Percentiles rank a stretch among this genome's conserved stretches.
These are phyloP conservation scores for Cryptococcus jaspeensis DNA, from an alignment of 1,284 basidiomycete genomes.

Conservation along the genomic window DNA sequence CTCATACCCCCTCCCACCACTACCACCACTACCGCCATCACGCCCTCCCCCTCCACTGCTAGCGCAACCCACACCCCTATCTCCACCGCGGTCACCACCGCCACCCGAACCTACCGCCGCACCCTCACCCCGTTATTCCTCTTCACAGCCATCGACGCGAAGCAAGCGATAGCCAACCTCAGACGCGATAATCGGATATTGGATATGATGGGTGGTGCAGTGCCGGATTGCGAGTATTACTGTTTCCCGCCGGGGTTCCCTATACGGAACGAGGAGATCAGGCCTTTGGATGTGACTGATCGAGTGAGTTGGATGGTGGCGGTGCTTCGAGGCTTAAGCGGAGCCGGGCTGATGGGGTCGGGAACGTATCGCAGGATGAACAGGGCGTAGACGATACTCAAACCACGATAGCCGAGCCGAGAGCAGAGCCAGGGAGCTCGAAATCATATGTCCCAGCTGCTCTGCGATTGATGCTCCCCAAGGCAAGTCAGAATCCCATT, in stretches of 20 bases:
- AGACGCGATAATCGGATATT: constrained; percentile 16
- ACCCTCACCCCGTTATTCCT: constrained; percentile 1
- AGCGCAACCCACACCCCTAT: constrained; percentile 18
- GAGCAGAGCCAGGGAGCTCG: too few relatives aligned
- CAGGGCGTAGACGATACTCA: too few relatives aligned
- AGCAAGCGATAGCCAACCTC: constrained; percentile 28
- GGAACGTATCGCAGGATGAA: too few relatives aligned
- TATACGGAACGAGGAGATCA: not conserved
- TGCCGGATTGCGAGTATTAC: constrained; percentile 14
- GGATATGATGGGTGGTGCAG: constrained; percentile 27
- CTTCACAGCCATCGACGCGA: not conserved
- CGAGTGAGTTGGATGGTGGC: too few relatives aligned
- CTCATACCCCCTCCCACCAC: constrained; percentile 10
- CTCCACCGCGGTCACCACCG: constrained; percentile 10
- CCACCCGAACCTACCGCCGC: not conserved
- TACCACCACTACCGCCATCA: constrained; percentile 19
- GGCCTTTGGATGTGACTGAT: not conserved
- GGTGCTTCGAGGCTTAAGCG: too few relatives aligned
- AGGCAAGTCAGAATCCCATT: too few relatives aligned
- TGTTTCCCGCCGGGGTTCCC: not conserved
- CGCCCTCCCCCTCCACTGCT: too few relatives aligned
- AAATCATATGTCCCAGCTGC: too few relatives aligned
- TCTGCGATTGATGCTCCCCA: too few relatives aligned
- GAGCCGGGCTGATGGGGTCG: too few relatives aligned
- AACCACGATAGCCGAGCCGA: too few relatives aligned